Conservation (phyloP, 2,329 filamentous ascomycete genomes). For the Cladosporium sp. region DNA sequence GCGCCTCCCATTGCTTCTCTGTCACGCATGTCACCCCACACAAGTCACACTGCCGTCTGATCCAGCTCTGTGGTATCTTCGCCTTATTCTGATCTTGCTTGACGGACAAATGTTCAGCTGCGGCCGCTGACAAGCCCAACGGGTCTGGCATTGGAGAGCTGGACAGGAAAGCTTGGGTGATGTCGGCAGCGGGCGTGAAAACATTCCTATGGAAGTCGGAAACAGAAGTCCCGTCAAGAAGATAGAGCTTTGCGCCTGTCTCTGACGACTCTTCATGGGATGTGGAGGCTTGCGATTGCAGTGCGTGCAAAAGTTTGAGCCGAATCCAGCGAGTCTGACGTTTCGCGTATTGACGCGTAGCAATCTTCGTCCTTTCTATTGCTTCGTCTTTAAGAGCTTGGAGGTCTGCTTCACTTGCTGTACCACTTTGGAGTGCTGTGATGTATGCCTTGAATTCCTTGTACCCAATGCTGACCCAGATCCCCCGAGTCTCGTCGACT, state of each 20-base stretch:
- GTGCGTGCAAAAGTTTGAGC: conserved; percentile 59
- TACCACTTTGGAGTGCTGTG: conserved; percentile 29
- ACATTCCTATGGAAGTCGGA: conserved; percentile 64
- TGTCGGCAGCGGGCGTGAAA: conserved; percentile 59
- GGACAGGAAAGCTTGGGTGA: conserved; percentile 65
- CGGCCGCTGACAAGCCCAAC: conserved; percentile 55
- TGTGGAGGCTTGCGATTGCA: background rate
- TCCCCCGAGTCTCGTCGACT: conserved; percentile 75
- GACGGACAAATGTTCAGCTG: conserved; percentile 57
- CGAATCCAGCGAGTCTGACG: conserved; percentile 85
- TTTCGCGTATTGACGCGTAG: conserved; percentile 84
- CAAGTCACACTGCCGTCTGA: conserved; percentile 64
- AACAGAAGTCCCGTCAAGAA: conserved; percentile 77
- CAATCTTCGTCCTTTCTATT: conserved; percentile 74
- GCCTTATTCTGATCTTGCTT: conserved; percentile 53
- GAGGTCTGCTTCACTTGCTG: conserved; percentile 45
- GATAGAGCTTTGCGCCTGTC: conserved; percentile 60
- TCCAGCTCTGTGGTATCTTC: conserved; percentile 47
- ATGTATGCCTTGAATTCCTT: conserved; percentile 84
- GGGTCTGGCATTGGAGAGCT: conserved; percentile 56
- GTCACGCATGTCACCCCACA: conserved; percentile 63
- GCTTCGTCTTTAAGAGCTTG: conserved; percentile 58
- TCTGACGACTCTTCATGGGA: conserved; percentile 17
- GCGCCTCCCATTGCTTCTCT: conserved; percentile 58
- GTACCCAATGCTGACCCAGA: conserved; percentile 96